Conservation (phyloP, 306 rosid genomes). For the Sicyos edulis region DNA sequence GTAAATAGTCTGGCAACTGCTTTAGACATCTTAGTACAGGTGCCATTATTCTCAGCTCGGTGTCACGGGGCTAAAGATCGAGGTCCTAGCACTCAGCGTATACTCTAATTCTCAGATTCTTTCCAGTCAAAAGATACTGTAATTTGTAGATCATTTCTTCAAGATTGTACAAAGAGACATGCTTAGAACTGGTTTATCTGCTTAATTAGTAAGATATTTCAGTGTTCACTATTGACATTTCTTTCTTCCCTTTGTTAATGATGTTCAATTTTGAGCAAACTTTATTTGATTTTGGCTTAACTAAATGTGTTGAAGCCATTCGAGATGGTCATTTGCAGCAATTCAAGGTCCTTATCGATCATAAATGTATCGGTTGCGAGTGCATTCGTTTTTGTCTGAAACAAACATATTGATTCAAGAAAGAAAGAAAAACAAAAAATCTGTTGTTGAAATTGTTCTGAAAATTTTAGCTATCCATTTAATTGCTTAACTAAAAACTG, state of each 20-base stretch:
- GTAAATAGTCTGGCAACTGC: constrained; percentile 15
- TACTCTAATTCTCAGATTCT: constrained; percentile 4
- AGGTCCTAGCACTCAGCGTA: background rate
- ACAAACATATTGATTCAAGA: background rate
- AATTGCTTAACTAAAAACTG: background rate
- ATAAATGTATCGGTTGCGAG: background rate
- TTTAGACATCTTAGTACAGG: constrained; percentile 18
- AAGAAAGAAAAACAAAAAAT: too few relatives aligned
- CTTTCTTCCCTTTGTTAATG: background rate
- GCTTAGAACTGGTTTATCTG: constrained; percentile 7
- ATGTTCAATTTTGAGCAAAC: background rate
- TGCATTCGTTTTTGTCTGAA: background rate
- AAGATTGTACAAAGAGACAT: constrained; percentile 15
- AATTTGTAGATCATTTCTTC: constrained; percentile 18
- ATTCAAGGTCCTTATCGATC: background rate
- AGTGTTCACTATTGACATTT: background rate
- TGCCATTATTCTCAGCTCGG: background rate
- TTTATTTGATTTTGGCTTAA: background rate
- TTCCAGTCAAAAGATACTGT: constrained; percentile 8
- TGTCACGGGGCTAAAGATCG: background rate
- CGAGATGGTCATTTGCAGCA: background rate
- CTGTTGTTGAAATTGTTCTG: background rate
- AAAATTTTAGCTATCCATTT: background rate
- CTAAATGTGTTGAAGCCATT: background rate
- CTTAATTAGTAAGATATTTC: constrained; percentile 11